These are phyloP conservation scores for Talaromyces stipitatus DNA, from an alignment of 495 filamentous ascomycete species.

Conservation along the genomic window DNA sequence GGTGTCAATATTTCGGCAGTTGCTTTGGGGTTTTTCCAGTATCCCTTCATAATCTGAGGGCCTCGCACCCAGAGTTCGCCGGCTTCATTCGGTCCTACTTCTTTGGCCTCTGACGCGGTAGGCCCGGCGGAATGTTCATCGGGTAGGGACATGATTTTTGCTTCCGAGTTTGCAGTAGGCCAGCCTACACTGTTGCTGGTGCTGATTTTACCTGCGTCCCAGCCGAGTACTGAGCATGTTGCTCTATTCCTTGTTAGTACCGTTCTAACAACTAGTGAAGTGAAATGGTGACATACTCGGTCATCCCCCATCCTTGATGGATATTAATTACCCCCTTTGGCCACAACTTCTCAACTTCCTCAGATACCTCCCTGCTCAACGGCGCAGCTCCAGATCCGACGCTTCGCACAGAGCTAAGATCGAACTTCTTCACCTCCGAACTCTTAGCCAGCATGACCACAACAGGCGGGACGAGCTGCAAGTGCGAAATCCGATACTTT, in stretches of 20 bases:
- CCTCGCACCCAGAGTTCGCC: conserved; percentile 33
- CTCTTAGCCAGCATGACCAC: conserved; percentile 40
- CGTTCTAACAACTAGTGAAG: not conserved
- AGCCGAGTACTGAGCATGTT: conserved; percentile 58
- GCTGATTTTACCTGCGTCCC: conserved; percentile 42
- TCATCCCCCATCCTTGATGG: conserved; percentile 45
- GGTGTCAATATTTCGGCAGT: conserved; percentile 26
- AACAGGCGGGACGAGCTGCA: conserved; percentile 41
- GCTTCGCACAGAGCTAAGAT: conserved; percentile 30
- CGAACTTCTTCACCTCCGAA: conserved; percentile 28
- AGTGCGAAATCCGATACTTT: conserved; percentile 33
- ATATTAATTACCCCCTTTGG: conserved; percentile 38
- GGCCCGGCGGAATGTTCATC: conserved; percentile 7
- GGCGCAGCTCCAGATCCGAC: conserved; percentile 24
- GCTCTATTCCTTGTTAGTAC: conserved; percentile 27
- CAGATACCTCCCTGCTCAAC: conserved; percentile 32
- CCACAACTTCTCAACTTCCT: conserved; percentile 42
- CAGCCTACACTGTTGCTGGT: conserved; percentile 14
- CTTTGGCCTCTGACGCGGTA: not conserved
- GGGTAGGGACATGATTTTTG: conserved; percentile 13
- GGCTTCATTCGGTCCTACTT: conserved; percentile 12
- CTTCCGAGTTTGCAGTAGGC: conserved; percentile 15
- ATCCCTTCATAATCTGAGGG: conserved; percentile 29
- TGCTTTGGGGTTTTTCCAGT: conserved; percentile 34
- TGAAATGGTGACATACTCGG: conserved; percentile 16